Conservation (phyloP, 2,329 filamentous ascomycete species). For the Aspergillus pseudoviridinutans region DNA sequence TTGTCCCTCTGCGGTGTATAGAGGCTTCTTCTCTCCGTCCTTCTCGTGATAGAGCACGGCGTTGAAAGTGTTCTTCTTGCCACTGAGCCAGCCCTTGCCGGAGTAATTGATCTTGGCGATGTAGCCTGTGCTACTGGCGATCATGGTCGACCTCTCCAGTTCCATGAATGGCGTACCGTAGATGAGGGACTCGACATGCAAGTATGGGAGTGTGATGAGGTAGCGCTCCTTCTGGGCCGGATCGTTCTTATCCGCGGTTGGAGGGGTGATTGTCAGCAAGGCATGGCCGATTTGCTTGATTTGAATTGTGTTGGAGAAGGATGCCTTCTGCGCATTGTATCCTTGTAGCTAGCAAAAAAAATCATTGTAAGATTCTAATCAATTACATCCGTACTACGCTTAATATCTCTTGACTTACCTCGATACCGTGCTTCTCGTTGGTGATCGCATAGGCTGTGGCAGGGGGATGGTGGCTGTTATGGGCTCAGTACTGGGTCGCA, state of each 20-base stretch:
- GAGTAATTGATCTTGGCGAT: constrained; percentile 88
- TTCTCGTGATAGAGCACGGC: constrained; percentile 68
- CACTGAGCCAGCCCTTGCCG: constrained; percentile 89
- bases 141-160: constrained; percentile 78
- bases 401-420: constrained; percentile 33
- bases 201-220: constrained; percentile 82
- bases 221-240: constrained; percentile 59
- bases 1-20: constrained; percentile 80
- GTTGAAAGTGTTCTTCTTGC: constrained; percentile 89
- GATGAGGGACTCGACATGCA: constrained; percentile 92
- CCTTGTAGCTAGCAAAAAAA: constrained; percentile 53
- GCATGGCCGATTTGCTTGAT: constrained; percentile 94
- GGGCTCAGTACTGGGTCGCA: constrained; percentile 8
- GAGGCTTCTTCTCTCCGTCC: constrained; percentile 62
- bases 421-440: constrained; percentile 77
- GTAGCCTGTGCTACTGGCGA: constrained; percentile 81
- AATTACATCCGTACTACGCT: neutral
- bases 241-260: constrained; percentile 49
- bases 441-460: constrained; percentile 91
- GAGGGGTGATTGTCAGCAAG: constrained; percentile 62
- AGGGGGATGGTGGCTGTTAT: constrained; percentile 74
- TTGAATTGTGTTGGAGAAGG: constrained; percentile 88
- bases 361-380: neutral
- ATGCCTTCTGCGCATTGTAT: constrained; percentile 95
- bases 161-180: constrained; percentile 75